phyloP scores from a whole-genome alignment of 169 alveolate species.

The Eimeria brunetti region DNA sequence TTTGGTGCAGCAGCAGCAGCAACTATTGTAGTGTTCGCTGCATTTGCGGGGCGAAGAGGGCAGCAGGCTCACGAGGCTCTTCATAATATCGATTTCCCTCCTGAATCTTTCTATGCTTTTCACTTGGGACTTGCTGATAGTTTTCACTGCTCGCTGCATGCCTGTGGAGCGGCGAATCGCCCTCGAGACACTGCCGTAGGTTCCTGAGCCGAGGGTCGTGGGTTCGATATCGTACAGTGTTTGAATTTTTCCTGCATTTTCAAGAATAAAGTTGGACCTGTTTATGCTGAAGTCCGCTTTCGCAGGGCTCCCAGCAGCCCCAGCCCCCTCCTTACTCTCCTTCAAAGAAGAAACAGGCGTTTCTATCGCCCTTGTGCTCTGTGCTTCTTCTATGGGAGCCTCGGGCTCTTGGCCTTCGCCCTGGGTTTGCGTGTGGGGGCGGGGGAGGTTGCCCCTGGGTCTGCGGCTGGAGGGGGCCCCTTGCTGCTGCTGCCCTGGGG shows the following conservation, averaged over 20 bases:
- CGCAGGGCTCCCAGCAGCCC: not conserved
- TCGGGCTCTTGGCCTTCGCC: not conserved
- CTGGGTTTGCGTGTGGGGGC: conserved; percentile 24
- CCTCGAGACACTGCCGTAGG: conserved; percentile 90
- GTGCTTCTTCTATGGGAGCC: not conserved
- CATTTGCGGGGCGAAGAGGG: too few relatives aligned
- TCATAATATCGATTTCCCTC: conserved; percentile 94
- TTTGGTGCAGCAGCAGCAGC: not conserved
- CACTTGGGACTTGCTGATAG: conserved; percentile 90
- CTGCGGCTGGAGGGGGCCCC: conserved; percentile 11
- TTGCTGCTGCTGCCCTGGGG: not conserved
- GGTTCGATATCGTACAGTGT: conserved; percentile 80
- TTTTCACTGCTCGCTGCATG: conserved; percentile 91
- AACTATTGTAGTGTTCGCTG: not conserved
- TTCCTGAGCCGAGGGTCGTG: conserved; percentile 88
- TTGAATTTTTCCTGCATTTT: conserved; percentile 82
- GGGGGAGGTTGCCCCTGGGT: conserved; percentile 17
- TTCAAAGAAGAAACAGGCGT: not conserved
- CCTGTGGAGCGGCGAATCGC: conserved; percentile 87
- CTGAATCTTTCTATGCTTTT: conserved; percentile 93
- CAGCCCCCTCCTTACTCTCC: conserved; percentile 20
- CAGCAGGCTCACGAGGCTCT: conserved; percentile 85
- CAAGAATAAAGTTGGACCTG: conserved; percentile 85
- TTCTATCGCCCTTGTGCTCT: not conserved
- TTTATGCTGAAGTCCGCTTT: conserved; percentile 76